phyloP scores from a whole-genome alignment of 2,329 filamentous ascomycete genomes.

The Fusarium aywerte region DNA sequence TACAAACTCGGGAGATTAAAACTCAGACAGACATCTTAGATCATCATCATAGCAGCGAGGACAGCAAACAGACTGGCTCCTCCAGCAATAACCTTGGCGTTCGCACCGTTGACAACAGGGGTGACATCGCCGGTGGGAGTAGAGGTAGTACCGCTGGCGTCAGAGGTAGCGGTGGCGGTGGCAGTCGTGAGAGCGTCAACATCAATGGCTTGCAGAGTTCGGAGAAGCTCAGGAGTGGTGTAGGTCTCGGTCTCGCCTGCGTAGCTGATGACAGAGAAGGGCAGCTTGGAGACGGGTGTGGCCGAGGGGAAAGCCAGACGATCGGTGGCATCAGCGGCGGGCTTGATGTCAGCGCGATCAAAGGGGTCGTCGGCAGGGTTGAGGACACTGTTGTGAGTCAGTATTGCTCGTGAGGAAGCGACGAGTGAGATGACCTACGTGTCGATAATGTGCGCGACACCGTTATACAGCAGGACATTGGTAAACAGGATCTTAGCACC shows the following conservation, averaged over 20 bases:
- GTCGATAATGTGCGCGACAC: constrained; percentile 50
- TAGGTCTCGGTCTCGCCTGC: constrained; percentile 40
- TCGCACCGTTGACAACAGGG: constrained; percentile 17
- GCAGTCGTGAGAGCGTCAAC: constrained; percentile 9
- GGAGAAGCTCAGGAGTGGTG: constrained; percentile 45
- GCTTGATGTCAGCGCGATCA: constrained; percentile 41
- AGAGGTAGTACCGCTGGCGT: background rate
- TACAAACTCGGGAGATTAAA: background rate
- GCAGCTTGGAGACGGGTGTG: constrained; percentile 41
- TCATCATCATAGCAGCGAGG: constrained; percentile 16
- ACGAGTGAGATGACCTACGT: constrained; percentile 26
- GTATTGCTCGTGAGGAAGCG: background rate
- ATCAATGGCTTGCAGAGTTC: constrained; percentile 43
- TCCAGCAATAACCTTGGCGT: constrained; percentile 16
- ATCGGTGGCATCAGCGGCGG: constrained; percentile 38
- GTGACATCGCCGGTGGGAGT: constrained; percentile 13
- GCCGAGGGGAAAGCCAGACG: constrained; percentile 46
- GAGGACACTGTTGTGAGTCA: constrained; percentile 39
- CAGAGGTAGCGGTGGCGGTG: constrained; percentile 7
- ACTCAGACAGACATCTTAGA: background rate
- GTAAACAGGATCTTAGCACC: constrained; percentile 48
- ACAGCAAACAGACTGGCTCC: constrained; percentile 21
- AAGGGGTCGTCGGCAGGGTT: constrained; percentile 41
- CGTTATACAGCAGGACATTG: constrained; percentile 49
- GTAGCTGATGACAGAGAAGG: constrained; percentile 44